Evolutionary conservation across 768 basidiomycete species (phyloP).

Genomic region (Crassisporium funariophilum): DNA sequence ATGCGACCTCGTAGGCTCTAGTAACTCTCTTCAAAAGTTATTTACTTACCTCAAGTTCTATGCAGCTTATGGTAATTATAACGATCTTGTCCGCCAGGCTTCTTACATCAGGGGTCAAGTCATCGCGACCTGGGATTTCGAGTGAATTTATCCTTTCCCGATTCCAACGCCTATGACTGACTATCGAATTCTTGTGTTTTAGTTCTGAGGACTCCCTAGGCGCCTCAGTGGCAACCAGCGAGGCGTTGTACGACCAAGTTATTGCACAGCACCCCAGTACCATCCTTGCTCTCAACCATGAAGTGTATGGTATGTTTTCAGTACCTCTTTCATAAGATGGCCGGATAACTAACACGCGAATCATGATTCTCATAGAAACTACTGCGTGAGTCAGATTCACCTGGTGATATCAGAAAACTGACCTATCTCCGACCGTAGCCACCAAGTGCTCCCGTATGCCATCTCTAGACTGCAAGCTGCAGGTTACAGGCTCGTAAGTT

Average conservation of each 20-base stretch:
- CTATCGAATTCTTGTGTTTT: neutral
- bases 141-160: slow-evolving; percentile 22
- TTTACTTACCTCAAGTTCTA: neutral
- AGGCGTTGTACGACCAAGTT: no score
- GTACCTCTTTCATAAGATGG: no score
- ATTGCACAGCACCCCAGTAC: no score
- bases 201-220: no score
- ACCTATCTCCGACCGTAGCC: slow-evolving; percentile 17
- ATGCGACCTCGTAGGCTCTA: slow-evolving; percentile 45
- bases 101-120: slow-evolving; percentile 36
- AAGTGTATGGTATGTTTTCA: no score
- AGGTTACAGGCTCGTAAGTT: slow-evolving; percentile 43
- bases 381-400: slow-evolving; percentile 32
- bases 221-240: no score
- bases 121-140: slow-evolving; percentile 42
- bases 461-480: slow-evolving; percentile 37
- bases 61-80: slow-evolving; percentile 47
- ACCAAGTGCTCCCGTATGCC: slow-evolving; percentile 39
- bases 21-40: neutral
- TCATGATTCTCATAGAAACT: no score
- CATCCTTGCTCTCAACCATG: no score
- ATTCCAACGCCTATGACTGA: neutral
- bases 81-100: slow-evolving; percentile 46
- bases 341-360: no score
- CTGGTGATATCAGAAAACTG: neutral